A percentile compares a stretch with the other conserved stretches of the same genome.
These are phyloP conservation scores for Gonium pectorale DNA, from an alignment of 139 green algal species.

Conservation along the genomic window DNA sequence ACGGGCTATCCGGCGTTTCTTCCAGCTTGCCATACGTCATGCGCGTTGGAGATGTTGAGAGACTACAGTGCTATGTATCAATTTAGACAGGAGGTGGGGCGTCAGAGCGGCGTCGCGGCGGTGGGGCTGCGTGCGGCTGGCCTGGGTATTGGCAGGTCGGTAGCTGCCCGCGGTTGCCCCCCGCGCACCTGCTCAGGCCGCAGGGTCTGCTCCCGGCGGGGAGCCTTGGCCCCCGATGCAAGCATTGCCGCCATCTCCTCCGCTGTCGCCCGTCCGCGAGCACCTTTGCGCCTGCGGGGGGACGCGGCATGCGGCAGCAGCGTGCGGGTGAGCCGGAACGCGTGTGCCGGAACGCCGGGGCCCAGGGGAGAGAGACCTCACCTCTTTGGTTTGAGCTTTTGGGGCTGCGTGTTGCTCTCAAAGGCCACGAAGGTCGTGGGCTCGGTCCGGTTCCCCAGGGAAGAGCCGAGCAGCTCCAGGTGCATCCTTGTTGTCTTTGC, in stretches of 20 bases:
- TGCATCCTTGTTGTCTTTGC: constrained; percentile 20
- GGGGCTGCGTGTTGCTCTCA: constrained; percentile 8
- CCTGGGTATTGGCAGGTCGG: background rate
- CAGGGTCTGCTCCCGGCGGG: background rate
- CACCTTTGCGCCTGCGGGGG: constrained; percentile 15
- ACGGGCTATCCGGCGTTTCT: no score
- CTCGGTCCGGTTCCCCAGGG: no score
- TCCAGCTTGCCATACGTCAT: no score
- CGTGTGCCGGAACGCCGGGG: no score
- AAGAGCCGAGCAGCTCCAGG: no score
- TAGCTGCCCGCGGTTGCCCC: background rate
- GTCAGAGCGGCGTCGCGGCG: no score
- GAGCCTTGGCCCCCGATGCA: background rate
- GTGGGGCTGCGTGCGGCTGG: background rate
- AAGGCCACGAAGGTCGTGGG: constrained; percentile 14
- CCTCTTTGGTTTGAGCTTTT: constrained; percentile 14
- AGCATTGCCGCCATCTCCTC: constrained; percentile 27
- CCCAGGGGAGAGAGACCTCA: no score
- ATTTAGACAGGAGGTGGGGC: no score
- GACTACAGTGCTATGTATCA: no score
- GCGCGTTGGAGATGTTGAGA: no score
- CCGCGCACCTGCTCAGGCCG: constrained; percentile 10
- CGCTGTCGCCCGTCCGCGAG: background rate
- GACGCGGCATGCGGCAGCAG: no score
- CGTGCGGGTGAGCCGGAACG: background rate